Evolutionary conservation across 1,284 basidiomycete species (phyloP).

Genomic region (Wallemia ichthyophaga): DNA sequence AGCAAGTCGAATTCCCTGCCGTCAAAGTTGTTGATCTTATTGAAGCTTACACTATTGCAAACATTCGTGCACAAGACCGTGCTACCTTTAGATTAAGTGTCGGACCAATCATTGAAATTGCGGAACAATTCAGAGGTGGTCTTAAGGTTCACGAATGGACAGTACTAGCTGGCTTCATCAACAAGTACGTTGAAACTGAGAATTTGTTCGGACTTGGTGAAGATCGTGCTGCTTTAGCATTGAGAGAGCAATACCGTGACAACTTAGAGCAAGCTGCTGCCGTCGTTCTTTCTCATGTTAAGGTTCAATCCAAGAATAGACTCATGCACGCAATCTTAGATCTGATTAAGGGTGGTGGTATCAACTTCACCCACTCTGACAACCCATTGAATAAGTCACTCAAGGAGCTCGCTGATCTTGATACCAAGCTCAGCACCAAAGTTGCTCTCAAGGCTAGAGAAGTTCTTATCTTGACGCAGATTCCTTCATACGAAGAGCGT

Average conservation of each 20-base stretch:
- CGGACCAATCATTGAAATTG: constrained; percentile 35
- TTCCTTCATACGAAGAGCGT: constrained; percentile 91
- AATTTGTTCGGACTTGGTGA: constrained; percentile 60
- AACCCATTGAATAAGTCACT: constrained; percentile 37
- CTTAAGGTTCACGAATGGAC: constrained; percentile 62
- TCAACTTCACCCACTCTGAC: constrained; percentile 40
- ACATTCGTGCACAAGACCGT: constrained; percentile 44
- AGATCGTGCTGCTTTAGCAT: constrained; percentile 56
- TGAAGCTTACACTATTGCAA: constrained; percentile 57
- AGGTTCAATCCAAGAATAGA: constrained; percentile 72
- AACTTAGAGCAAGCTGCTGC: constrained; percentile 63
- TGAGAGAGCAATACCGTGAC: constrained; percentile 77
- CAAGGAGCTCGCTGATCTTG: constrained; percentile 49
- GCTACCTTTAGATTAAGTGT: constrained; percentile 45
- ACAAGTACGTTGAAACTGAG: constrained; percentile 54
- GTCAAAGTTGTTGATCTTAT: constrained; percentile 48
- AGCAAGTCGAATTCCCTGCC: constrained; percentile 61
- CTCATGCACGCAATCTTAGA: constrained; percentile 62
- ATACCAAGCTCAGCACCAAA: constrained; percentile 57
- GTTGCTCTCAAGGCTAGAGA: constrained; percentile 90
- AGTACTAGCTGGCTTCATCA: constrained; percentile 38
- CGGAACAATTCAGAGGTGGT: constrained; percentile 54
- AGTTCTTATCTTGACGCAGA: constrained; percentile 76
- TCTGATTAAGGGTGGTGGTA: constrained; percentile 40
- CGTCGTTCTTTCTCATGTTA: constrained; percentile 78